Base-by-base conservation (phyloP, 2,329 filamentous ascomycete genomes). In the Fusarium graminum region DNA sequence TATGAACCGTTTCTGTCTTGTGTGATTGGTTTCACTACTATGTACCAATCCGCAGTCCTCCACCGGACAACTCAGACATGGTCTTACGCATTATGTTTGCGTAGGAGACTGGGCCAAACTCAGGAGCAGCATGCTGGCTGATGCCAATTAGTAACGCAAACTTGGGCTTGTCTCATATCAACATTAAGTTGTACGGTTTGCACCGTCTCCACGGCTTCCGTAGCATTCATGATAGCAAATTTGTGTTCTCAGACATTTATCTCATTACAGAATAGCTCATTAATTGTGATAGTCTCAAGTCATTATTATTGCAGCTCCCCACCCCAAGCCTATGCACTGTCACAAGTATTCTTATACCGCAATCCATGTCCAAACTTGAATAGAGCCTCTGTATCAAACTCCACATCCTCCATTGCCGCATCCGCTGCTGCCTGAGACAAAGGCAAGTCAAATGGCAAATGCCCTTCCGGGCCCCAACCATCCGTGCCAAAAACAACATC, bases 381-480 rank as follows among this genome's bases (percentile, higher is more conserved):
- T 8, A 74, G 32, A 2, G 75, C 54, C 26, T 69, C 56, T 0
- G 72, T 73, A 36, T 77, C 73, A 42, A 68, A 77, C 0, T 74
- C 69, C 12, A 75, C 65, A 43, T 77, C 75, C 32, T 73, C 71
- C 14, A 49, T 61, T 0, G 66, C 61, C 10, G 67, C 75, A 43
- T 78, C 75, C 0, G 82, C 82, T 2, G 81, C 82, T 42, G 72
- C 75, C 63, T 78, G 77, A 7, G 79, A 82, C 12, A 78, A 67
- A 1, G 83, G 82, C 32, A 85, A 52, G 67, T 85, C 82, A 68
- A 83, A 72, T 0, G 70, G 70, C 29, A 72, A 17, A 4, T 66
- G 59, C 1, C 82, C 82, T 54, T 78, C 67, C 0, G 82, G 82
- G 0, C 26, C 59, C 47, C 66, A 63, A 13, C 69, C 67, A 9